Percentiles rank a stretch among this genome's conserved stretches.
phyloP scores from a whole-genome alignment of 768 basidiomycete genomes.

The Lentinus brumalis region DNA sequence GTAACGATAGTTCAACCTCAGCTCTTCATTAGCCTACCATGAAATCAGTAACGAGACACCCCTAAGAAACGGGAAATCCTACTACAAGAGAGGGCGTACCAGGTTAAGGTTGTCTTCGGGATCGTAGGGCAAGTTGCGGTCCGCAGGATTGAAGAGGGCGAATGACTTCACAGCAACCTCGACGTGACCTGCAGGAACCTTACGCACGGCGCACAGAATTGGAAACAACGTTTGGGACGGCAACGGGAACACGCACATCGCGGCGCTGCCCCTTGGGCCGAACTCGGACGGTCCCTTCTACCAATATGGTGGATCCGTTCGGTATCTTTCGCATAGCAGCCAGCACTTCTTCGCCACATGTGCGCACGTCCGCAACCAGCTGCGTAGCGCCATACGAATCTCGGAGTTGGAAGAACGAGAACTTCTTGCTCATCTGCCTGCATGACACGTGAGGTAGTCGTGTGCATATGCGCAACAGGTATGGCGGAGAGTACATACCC shows the following conservation, averaged over 20 bases:
- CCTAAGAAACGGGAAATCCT: neutral
- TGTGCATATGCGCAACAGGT: conserved; percentile 28
- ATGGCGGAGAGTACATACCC: conserved; percentile 53
- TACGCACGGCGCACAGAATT: conserved; percentile 5
- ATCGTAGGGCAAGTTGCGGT: conserved; percentile 73
- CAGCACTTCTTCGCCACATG: conserved; percentile 30
- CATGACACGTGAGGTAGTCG: conserved; percentile 6
- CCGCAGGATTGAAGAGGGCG: conserved; percentile 80
- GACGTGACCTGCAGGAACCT: conserved; percentile 72
- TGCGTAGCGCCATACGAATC: conserved; percentile 80
- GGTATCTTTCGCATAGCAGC: conserved; percentile 61
- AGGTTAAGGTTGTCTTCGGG: conserved; percentile 76
- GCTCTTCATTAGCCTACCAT: conserved; percentile 77
- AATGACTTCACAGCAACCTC: conserved; percentile 76
- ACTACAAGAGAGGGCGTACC: conserved; percentile 46
- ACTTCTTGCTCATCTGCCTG: conserved; percentile 66
- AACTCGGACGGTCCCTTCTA: conserved; percentile 70
- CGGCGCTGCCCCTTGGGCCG: conserved; percentile 66
- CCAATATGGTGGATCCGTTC: conserved; percentile 74
- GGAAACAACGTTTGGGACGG: neutral
- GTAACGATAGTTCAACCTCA: conserved; percentile 83
- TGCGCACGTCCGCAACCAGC: conserved; percentile 60
- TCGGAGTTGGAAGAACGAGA: conserved; percentile 87
- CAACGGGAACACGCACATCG: conserved; percentile 40
- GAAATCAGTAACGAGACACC: conserved; percentile 2